Conservation (phyloP, 176 grass and related monocot genomes). For the Raddia distichophylla region DNA sequence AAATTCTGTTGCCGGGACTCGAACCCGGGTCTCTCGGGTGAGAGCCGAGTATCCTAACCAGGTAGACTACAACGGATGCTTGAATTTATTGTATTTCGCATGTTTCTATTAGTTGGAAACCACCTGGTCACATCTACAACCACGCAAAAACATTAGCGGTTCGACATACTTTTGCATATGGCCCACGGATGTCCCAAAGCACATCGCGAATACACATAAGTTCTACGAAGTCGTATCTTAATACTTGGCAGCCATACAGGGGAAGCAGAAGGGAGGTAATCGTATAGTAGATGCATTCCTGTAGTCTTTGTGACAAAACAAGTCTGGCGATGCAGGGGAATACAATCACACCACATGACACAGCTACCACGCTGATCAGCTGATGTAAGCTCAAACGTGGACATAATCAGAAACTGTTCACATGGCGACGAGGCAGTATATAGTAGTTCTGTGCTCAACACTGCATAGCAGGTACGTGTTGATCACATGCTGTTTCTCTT, state of each 20-base stretch:
- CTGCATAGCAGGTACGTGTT: not conserved
- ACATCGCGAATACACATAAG: not conserved
- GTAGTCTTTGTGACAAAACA: not conserved
- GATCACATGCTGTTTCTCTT: not conserved
- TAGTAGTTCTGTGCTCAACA: not conserved
- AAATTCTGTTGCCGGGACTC: slow-evolving; percentile 46
- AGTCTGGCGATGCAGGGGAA: not conserved
- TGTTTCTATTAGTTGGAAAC: not conserved
- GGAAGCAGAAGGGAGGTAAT: not conserved
- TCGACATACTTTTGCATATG: not conserved
- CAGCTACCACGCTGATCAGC: not conserved
- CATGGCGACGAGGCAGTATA: not conserved
- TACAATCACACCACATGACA: not conserved
- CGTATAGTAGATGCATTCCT: not conserved
- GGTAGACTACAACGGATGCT: slow-evolving; percentile 78
- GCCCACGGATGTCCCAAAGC: not conserved
- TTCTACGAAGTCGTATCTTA: not conserved
- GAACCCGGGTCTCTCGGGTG: slow-evolving; percentile 64
- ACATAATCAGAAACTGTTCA: not conserved
- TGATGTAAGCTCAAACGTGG: not conserved
- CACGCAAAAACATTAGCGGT: not conserved
- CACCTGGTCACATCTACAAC: not conserved
- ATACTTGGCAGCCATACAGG: too few relatives aligned
- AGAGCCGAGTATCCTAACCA: slow-evolving; percentile 98
- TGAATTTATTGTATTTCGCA: too few relatives aligned